Base-by-base conservation (phyloP, 495 filamentous ascomycete species). In the Apodospora peruviana region DNA sequence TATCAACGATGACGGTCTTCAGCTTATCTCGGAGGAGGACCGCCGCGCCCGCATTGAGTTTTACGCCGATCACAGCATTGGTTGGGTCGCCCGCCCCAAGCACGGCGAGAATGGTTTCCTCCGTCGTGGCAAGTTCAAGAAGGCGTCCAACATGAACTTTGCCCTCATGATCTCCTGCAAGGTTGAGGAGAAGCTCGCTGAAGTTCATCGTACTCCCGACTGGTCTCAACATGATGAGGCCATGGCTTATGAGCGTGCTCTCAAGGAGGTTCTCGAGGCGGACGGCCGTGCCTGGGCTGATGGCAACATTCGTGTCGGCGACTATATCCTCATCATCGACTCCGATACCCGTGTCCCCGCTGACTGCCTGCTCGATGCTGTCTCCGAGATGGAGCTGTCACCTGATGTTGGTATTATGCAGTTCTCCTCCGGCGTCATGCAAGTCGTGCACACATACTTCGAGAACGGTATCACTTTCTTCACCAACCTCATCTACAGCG, bases 101-200 rank as follows among this genome's bases (percentile, higher is more conserved):
- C 67, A 78, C 45, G 80, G 80, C 44, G 73, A 79, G 43, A 75
- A 86, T 51, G 81, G 79, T 18, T 86, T 85, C 57, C 22, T 68
- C 38, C 73, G 82, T 32, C 77, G 73, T 50, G 82, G 82, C 46
- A 85, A 80, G 59, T 83, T 84, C 67, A 84, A 83, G 74, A 83
- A 90, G 77, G 86, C 86, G 10, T 87, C 83, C 23, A 91, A 91
- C 72, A 91, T 91, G 86, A 91, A 91, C 68, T 91, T 78, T 52
- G 85, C 75, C 9, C 70, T 91, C 27, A 84, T 86, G 74, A 75
- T 90, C 50, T 86, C 84, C 16, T 83, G 79, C 65, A 81, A 81
- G 49, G 82, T 90, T 0, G 86, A 91, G 62, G 84, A 88, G 17
- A 82, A 80, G 56, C 73, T 90, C 21, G 65, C 65, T 5, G 40